A percentile compares a stretch with the other conserved stretches of the same genome.
phyloP scores from a whole-genome alignment of 257 asterid species.

The Solanum okadae region DNA sequence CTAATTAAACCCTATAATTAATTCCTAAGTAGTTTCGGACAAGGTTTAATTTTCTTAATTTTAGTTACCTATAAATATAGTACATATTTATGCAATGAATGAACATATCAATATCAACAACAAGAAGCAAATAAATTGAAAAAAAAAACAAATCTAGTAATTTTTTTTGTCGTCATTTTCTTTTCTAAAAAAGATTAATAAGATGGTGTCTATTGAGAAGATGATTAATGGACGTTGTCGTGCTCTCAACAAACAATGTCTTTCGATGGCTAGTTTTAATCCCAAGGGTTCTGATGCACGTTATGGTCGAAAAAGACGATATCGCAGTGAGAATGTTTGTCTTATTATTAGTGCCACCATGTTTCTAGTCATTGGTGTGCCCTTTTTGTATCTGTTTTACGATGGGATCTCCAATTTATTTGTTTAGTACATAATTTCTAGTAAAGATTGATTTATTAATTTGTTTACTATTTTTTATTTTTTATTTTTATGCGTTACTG shows the following conservation, averaged over 20 bases:
- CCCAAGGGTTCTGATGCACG: neutral
- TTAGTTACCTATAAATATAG: neutral
- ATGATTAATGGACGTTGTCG: neutral
- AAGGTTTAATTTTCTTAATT: neutral
- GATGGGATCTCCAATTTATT: neutral
- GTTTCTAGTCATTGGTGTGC: neutral
- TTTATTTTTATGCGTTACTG: neutral
- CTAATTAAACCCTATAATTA: neutral
- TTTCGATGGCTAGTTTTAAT: neutral
- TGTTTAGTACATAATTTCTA: neutral
- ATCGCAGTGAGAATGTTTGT: neutral
- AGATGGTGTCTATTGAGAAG: slow-evolving; percentile 32
- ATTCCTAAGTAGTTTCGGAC: neutral
- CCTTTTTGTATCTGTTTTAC: neutral
- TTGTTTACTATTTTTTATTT: neutral
- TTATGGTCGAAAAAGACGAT: neutral
- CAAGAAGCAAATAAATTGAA: too few relatives aligned
- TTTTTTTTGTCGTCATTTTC: too few relatives aligned
- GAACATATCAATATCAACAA: too few relatives aligned
- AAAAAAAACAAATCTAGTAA: too few relatives aligned
- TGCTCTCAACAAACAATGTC: neutral
- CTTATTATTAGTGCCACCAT: neutral
- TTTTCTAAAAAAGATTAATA: neutral
- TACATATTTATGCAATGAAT: neutral
- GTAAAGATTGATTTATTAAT: neutral